Base-by-base conservation (phyloP, 2,329 filamentous ascomycete genomes). In the Colletotrichum magnum region DNA sequence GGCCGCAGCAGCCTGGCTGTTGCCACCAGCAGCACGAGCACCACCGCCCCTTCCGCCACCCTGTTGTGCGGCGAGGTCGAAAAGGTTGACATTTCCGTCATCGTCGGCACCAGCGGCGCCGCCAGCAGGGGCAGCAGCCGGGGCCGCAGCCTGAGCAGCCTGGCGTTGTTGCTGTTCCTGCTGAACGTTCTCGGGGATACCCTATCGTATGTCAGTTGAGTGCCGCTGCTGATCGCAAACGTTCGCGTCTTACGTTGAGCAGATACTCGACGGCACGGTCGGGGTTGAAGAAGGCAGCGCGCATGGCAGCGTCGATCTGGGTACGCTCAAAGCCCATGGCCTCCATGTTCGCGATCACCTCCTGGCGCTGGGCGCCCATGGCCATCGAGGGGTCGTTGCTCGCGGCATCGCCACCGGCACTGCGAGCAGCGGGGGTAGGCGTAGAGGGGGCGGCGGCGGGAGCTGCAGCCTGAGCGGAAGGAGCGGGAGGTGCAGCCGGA, bases 241-340 rank as follows among this genome's bases (percentile, higher is more conserved):
- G 3, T 61, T 45, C 39, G 24, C 28, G 5, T 84, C 92, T 82
- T 80, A 96, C 94, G 74, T 84, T 97, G 77, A 99, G 80, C 13
- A 99, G 89, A 77, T 99, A 99, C 81, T 99, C 96, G 65, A 99
- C 95, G 62, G 96, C 96, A 75, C 96, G 94, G 80, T 98, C 95
- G 15, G 95, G 94, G 84, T 99, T 99, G 87, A 93, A 97, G 82
- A 94, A 99, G 15, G 96, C 96, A 72, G 96, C 96, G 77, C 95
- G 93, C 92, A 99, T 96, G 59, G 96, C 96, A 56, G 92, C 90
- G 75, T 98, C 94, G 74, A 98, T 97, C 78, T 97, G 93, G 60
- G 90, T 85, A 77, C 95, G 89, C 77, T 93, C 90, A 75, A 99
- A 99, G 9, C 96, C 96, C 96, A 99, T 99, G 73, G 92, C 92